Evolutionary conservation across 768 basidiomycete genomes (phyloP), one percentile per base, ranked within the genome.

Genomic region (Amanita polypyramis): DNA sequence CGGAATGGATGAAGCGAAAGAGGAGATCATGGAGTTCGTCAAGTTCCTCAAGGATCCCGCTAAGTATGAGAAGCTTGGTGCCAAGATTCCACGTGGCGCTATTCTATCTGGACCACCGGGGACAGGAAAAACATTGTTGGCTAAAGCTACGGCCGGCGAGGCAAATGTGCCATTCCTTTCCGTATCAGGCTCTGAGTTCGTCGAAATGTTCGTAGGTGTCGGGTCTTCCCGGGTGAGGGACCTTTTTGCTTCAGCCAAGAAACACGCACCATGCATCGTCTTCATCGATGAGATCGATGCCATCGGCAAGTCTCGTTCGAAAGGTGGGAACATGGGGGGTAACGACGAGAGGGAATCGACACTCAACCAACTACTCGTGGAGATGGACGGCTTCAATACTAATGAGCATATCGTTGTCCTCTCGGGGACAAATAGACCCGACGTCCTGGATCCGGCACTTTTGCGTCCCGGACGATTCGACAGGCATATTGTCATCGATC

Each of bases 21-120:
- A 94, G 70, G 96, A 99, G 70, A 95, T 99, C 57, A 95, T 98
- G 90, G 96, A 99, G 63, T 99, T 98, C 56, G 96, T 99, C 62
- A 94, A 96, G 58, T 98, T 99, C 72, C 72, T 99, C 60, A 97
- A 97, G 70, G 87, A 98, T 49, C 96, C 96, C 10, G 69, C 80
- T 25, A 86, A 85, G 63, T 99, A 96, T 69, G 90, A 97, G 68
- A 90, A 82, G 55, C 78, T 99, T 34, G 96, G 96, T 51, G 96
- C 96, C 51, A 98, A 98, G 70, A 98, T 98, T 54, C 92, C 92
- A 43, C 85, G 92, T 33, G 92, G 92, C 45, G 92, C 93, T 29
- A 92, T 96, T 64, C 73, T 96, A 39, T 95, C 92, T 33, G 92
- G 92, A 29, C 93, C 93, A 51, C 96, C 96, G 0, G 96, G 96